Evolutionary conservation across 495 filamentous ascomycete species (phyloP), one percentile per base, ranked within the genome.

Genomic region (Aspergillus steynii): DNA sequence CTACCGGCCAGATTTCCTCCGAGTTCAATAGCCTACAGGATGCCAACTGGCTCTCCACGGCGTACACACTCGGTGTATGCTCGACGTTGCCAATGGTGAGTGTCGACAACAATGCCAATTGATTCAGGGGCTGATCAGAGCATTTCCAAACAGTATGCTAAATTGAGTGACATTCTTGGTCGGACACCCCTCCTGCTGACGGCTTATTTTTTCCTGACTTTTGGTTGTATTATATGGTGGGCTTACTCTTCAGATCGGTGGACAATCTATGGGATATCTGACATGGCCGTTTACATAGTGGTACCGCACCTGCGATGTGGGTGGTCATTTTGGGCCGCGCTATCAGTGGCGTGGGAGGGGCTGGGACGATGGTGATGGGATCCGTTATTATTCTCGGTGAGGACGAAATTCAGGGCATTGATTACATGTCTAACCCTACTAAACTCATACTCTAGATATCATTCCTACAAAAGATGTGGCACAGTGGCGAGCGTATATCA

Each of bases 401-500:
- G 3, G 31, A 1, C 31, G 20, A 20, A 20, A 20, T 20, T 20
- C 20, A 20, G 20, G 20, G 20, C 20, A 20, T 20, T 20, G 20
- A 20, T 20, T 20, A 20, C 42, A 15, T 46, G 42, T 46, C 42
- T 15, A 46, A 8, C 42, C 42, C 1, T 46, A 46, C 15, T 15
- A 46, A 15, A 46, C 42, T 7, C 7, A 46, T 46, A 46, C 8
- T 8, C 72, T 55, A 76, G 86, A 90, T 60, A 71, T 89, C 5
- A 79, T 88, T 2, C 86, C 86, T 10, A 66, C 82, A 12, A 74
- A 82, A 10, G 83, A 90, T 15, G 77, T 88, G 0, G 87, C 85
- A 10, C 71, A 78, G 5, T 90, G 84, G 84, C 76, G 85, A 53
- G 81, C 83, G n/a, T 89, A 87, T 68, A 78, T 88, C 26, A 89